Base-by-base conservation (phyloP, 2,329 filamentous ascomycete species). In the Alternaria consortialis region DNA sequence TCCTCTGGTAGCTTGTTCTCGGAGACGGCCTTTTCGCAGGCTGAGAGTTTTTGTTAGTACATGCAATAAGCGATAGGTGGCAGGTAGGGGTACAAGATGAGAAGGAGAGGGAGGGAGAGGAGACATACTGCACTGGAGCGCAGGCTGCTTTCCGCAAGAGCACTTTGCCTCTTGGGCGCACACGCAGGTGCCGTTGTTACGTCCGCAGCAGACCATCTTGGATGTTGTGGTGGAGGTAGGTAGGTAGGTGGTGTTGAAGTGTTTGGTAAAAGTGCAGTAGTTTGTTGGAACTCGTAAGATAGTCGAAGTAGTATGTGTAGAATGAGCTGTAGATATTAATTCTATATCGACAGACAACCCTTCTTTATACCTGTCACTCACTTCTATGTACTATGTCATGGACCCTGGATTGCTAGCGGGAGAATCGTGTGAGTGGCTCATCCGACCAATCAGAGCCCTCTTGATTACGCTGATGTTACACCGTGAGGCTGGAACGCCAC, bases 81-180 rank as follows among this genome's bases (percentile, higher is more conserved):
- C n/a, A n/a, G 25, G 25, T 5, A 23, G 8, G 15, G 20, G 42
- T 31, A n/a, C 11, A 47, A 11, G 43, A 31, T 23, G 25, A 20
- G 13, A 15, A 48, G 39, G 43, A n/a, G 50, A n/a, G 27, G 57
- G 39, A 58, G 59, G 50, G 32, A 58, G 56, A 63, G 50, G 42
- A 36, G 31, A 73, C 75, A 63, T 78, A 78, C 76, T 91, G 87
- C 94, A 98, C 78, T 94, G 85, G 50, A 97, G 88, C 51, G 94
- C 94, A 4, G 89, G 87, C 77, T 95, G 87, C 84, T 97, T 89
- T 76, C 94, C 94, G 79, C 94, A 98, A 15, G 92, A 96, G 87
- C 93, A 97, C 63, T 80, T 87, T 64, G 87, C 86, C 70, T 88
- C 85, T 55, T 83, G 80, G 39, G 85, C 84, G 71, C 85, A 87